Evolutionary conservation across 495 filamentous ascomycete genomes (phyloP).

Genomic region (Echria macrotheca): DNA sequence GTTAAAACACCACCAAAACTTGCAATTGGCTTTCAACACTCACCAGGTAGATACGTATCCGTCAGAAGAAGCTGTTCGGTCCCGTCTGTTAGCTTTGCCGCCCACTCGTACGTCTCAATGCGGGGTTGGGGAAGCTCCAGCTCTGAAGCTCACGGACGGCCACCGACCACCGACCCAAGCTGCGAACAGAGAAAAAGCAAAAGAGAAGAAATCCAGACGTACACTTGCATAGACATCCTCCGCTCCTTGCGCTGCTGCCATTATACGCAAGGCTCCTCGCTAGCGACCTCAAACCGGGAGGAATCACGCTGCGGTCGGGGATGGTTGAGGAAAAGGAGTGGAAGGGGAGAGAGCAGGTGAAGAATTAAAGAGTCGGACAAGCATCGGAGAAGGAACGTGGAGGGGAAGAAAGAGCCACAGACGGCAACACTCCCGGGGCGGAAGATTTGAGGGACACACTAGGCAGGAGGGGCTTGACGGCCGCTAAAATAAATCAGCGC

Average conservation of each 20-base stretch:
- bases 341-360: not conserved
- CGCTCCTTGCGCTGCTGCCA: conserved; percentile 24
- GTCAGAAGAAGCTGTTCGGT: conserved; percentile 71
- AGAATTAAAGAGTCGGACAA: too few species aligned
- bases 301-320: not conserved
- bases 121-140: conserved; percentile 4
- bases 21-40: conserved; percentile 21
- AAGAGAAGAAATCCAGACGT: conserved; percentile 19
- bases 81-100: conserved; percentile 23
- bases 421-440: too few species aligned
- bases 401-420: too few species aligned
- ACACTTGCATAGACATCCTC: conserved; percentile 56
- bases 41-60: conserved; percentile 88
- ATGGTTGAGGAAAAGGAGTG: not conserved
- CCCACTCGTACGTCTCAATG: conserved; percentile 1
- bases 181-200: not conserved
- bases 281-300: conserved; percentile 9
- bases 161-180: not conserved
- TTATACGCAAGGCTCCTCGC: conserved; percentile 19
- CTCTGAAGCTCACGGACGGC: not conserved
- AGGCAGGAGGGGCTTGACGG: too few species aligned
- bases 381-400: too few species aligned
- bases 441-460: too few species aligned
- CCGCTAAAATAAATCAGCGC: too few species aligned
- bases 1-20: conserved; percentile 17